Evolutionary conservation across 768 basidiomycete species (phyloP).

Genomic region (Phaeotremella fagi): DNA sequence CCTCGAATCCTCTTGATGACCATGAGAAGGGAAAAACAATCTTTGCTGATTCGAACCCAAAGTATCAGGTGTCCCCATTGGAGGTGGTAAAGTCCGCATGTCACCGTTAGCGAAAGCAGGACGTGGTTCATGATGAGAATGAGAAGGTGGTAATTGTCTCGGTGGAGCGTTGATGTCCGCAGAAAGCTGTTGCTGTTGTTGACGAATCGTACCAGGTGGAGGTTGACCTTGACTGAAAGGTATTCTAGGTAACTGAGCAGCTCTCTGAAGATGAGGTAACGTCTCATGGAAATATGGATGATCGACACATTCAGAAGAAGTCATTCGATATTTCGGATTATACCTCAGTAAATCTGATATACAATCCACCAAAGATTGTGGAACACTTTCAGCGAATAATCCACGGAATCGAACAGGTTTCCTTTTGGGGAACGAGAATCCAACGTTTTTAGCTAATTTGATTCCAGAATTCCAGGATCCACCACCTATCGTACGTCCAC

Average conservation of each 20-base stretch:
- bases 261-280: slow-evolving; percentile 47
- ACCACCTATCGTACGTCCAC: slow-evolving; percentile 70
- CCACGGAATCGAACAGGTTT: slow-evolving; percentile 52
- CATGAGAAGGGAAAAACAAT: slow-evolving; percentile 49
- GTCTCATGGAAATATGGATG: slow-evolving; percentile 84
- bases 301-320: slow-evolving; percentile 77
- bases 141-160: slow-evolving; percentile 34
- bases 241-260: slow-evolving; percentile 42
- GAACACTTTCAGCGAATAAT: slow-evolving; percentile 73
- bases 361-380: slow-evolving; percentile 77
- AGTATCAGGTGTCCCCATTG: slow-evolving; percentile 31
- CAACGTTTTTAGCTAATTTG: slow-evolving; percentile 77
- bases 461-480: slow-evolving; percentile 82
- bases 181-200: too few species aligned
- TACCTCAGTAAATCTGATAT: slow-evolving; percentile 88
- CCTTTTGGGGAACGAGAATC: slow-evolving; percentile 74
- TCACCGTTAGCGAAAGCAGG: slow-evolving; percentile 44
- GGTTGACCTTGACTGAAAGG: slow-evolving; percentile 45
- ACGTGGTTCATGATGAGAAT: slow-evolving; percentile 32
- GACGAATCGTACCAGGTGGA: slow-evolving; percentile 10
- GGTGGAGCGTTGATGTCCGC: slow-evolving; percentile 27
- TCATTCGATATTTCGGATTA: slow-evolving; percentile 80
- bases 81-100: slow-evolving; percentile 41
- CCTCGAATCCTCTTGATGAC: slow-evolving; percentile 43
- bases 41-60: slow-evolving; percentile 3